Percentiles rank a stretch among this genome's conserved stretches.
phyloP scores from a whole-genome alignment of 805 yeast species.

The Sugiyamaella qingdaonensis region DNA sequence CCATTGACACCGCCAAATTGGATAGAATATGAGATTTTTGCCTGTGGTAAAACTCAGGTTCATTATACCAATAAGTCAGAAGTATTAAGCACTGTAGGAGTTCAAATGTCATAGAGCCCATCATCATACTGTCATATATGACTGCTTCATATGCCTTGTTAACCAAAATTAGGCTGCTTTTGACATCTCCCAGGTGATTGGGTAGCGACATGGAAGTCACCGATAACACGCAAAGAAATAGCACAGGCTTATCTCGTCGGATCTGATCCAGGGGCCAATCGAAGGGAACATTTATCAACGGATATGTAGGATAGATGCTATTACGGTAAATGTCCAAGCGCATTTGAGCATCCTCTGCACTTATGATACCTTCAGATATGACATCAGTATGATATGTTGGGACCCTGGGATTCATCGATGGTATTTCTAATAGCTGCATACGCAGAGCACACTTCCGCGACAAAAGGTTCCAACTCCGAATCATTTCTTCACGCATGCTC shows the following conservation, averaged over 20 bases:
- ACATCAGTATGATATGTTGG: constrained; percentile 31
- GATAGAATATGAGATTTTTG: constrained; percentile 71
- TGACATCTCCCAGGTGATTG: constrained; percentile 1
- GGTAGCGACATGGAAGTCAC: constrained; percentile 42
- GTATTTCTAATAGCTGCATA: constrained; percentile 12
- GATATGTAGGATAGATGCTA: constrained; percentile 45
- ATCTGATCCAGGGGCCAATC: constrained; percentile 45
- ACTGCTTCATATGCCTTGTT: constrained; percentile 30
- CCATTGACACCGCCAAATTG: constrained; percentile 58
- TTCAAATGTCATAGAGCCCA: constrained; percentile 69
- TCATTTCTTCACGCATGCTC: constrained; percentile 18
- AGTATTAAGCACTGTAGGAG: constrained; percentile 58
- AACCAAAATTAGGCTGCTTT: constrained; percentile 21
- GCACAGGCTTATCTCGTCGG: constrained; percentile 50
- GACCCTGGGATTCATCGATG: constrained; percentile 7
- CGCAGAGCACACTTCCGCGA: constrained; percentile 12
- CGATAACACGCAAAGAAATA: constrained; percentile 64
- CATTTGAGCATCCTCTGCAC: constrained; percentile 53
- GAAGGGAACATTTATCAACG: constrained; percentile 53
- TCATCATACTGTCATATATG: constrained; percentile 54
- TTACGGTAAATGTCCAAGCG: constrained; percentile 50
- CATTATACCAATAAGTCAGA: constrained; percentile 73
- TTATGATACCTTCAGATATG: constrained; percentile 53
- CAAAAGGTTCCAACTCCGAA: constrained; percentile 18
- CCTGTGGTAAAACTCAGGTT: constrained; percentile 76